phyloP scores from a whole-genome alignment of 1,139 yeast species.

The Hyphopichia pseudoburtonii region DNA sequence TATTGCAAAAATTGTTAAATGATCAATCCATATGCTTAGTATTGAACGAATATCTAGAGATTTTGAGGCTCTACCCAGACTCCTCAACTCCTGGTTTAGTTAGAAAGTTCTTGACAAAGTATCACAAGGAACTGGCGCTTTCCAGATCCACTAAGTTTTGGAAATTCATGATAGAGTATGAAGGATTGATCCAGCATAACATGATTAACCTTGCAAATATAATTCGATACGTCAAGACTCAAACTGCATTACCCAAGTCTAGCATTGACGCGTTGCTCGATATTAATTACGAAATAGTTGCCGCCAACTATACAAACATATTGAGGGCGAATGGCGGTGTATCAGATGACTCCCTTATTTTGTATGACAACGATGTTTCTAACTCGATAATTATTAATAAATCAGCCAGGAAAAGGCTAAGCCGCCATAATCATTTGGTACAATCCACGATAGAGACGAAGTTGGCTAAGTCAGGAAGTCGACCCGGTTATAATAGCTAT shows the following conservation, averaged over 20 bases:
- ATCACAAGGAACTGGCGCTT: constrained; percentile 36
- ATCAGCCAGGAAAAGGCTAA: constrained; percentile 23
- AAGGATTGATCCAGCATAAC: constrained; percentile 41
- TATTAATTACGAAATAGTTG: constrained; percentile 19
- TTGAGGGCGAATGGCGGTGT: constrained; percentile 13
- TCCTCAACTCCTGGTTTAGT: constrained; percentile 6
- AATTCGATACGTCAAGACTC: constrained; percentile 39
- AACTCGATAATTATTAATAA: constrained; percentile 27
- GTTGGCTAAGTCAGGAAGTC: constrained; percentile 6
- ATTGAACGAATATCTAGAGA: constrained; percentile 19
- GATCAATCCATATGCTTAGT: constrained; percentile 33
- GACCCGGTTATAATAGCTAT: too few relatives aligned
- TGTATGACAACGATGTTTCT: constrained; percentile 24
- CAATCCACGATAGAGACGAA: constrained; percentile 13
- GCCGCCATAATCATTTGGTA: constrained; percentile 20
- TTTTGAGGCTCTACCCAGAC: constrained; percentile 3
- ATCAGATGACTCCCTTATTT: constrained; percentile 22
- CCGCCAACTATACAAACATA: constrained; percentile 24
- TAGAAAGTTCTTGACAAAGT: constrained; percentile 43
- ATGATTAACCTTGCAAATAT: constrained; percentile 43
- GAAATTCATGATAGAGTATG: constrained; percentile 56
- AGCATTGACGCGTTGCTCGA: constrained; percentile 41
- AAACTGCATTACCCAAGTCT: constrained; percentile 48
- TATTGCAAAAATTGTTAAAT: constrained; percentile 18
- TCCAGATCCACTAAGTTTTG: constrained; percentile 51